Evolutionary conservation across 2,329 filamentous ascomycete genomes (phyloP).

Genomic region (Onygena corvina): DNA sequence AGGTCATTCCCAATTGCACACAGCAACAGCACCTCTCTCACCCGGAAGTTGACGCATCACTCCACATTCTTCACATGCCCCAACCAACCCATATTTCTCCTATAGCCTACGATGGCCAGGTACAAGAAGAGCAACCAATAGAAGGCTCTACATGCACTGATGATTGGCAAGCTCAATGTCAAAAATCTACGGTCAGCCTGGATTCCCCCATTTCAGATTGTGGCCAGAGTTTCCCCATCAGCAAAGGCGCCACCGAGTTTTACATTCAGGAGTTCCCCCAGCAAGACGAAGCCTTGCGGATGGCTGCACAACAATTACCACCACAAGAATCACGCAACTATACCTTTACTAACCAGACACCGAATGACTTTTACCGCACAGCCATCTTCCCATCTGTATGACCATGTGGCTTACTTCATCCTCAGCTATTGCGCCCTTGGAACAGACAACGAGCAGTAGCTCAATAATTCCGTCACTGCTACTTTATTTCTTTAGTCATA

Average conservation of each 20-base stretch:
- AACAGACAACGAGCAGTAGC: neutral
- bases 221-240: conserved; percentile 12
- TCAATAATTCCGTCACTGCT: neutral
- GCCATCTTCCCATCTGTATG: conserved; percentile 5
- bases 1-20: neutral
- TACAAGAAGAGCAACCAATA: conserved; percentile 8
- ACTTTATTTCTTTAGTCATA: neutral
- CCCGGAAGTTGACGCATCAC: conserved; percentile 26
- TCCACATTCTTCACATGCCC: conserved; percentile 25
- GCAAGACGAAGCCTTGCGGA: conserved; percentile 34
- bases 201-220: conserved; percentile 20
- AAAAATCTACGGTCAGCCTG: conserved; percentile 25
- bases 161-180: conserved; percentile 21
- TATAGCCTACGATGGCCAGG: conserved; percentile 28
- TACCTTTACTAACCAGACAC: conserved; percentile 34
- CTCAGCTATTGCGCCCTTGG: neutral
- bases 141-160: conserved; percentile 19
- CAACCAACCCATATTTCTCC: conserved; percentile 28
- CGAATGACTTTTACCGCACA: conserved; percentile 24
- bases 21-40: conserved; percentile 26
- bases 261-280: conserved; percentile 36
- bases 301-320: conserved; percentile 32
- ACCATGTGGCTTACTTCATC: neutral
- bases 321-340: conserved; percentile 34
- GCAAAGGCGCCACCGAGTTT: conserved; percentile 30